Conservation (phyloP, 208 protist genomes). For the Phytomonas serpens region DNA sequence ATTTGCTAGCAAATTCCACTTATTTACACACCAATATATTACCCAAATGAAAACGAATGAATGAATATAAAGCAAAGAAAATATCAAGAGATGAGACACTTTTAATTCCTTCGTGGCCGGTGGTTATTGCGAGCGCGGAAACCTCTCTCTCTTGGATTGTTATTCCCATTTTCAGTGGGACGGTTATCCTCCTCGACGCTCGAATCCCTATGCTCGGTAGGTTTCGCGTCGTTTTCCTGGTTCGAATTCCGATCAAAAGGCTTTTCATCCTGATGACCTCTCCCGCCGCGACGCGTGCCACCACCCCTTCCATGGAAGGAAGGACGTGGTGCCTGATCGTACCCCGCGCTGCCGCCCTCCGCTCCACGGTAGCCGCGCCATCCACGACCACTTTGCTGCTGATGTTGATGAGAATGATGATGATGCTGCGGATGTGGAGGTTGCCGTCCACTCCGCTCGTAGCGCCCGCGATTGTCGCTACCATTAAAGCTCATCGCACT, state of each 20-base stretch:
- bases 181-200: not conserved
- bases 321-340: not conserved
- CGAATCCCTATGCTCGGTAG: not conserved
- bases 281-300: slow-evolving; percentile 1
- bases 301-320: not conserved
- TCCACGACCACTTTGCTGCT: slow-evolving; percentile 14
- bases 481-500: slow-evolving; percentile 13
- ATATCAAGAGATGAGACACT: not conserved
- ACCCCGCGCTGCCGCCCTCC: slow-evolving; percentile 8
- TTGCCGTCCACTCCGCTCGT: slow-evolving; percentile 3
- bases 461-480: not conserved
- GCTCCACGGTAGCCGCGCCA: slow-evolving; percentile 7
- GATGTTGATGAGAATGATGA: slow-evolving; percentile 7
- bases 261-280: not conserved
- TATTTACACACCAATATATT: not conserved
- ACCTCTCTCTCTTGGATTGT: not conserved
- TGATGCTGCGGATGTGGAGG: not conserved
- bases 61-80: not conserved
- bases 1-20: not conserved
- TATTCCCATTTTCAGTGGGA: not conserved
- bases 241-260: not conserved
- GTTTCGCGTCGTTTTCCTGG: not conserved
- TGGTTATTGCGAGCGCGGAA: not conserved
- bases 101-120: not conserved
- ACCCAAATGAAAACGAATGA: not conserved